Evolutionary conservation across 2,329 filamentous ascomycete species (phyloP), one percentile per base, ranked within the genome.

Genomic region (Botrytis cinerea): DNA sequence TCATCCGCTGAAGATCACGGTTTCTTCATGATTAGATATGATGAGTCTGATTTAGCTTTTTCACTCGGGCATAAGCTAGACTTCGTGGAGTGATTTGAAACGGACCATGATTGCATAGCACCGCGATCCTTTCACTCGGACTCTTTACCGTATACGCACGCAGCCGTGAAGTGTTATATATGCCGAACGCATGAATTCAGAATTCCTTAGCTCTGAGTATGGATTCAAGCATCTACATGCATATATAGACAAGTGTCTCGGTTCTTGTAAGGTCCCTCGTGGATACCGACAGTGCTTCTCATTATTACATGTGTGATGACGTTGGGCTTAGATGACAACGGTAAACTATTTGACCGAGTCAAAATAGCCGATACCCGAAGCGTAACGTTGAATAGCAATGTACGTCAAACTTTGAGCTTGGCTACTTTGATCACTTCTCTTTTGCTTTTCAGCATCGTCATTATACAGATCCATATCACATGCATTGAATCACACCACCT

Each of bases 211-310:
- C 25, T 40, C 14, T 40, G 46, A 18, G 1, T 1, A 28, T 68
- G 35, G 32, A 18, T 35, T 32, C 64, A 68, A 40, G 46, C 9
- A 38, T 68, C 18, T 22, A n/a, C 25, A 28, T 54, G 14, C 22
- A 25, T 38, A 28, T 2, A 9, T 5, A 22, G 12, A 61, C 8
- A 61, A n/a, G 35, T 40, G 10, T 22, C 7, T 20, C n/a, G 46
- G 35, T 43, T 66, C 46, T 54, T 68, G 64, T 16, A 54, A 43
- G 64, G 46, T 54, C 16, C 64, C 46, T 43, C 28, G 18, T 68
- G 46, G 25, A 43, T 54, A 16, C n/a, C 7, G 14, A 40, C 18
- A 68, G 35, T 40, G 1, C 46, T 57, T 18, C 0, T 25, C 46
- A 40, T 28, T 28, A 54, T 38, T 20, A 8, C 35, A 51, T 68